Base-by-base conservation (phyloP, 176 grass and related monocot genomes). In the Aegilops umbellulata region DNA sequence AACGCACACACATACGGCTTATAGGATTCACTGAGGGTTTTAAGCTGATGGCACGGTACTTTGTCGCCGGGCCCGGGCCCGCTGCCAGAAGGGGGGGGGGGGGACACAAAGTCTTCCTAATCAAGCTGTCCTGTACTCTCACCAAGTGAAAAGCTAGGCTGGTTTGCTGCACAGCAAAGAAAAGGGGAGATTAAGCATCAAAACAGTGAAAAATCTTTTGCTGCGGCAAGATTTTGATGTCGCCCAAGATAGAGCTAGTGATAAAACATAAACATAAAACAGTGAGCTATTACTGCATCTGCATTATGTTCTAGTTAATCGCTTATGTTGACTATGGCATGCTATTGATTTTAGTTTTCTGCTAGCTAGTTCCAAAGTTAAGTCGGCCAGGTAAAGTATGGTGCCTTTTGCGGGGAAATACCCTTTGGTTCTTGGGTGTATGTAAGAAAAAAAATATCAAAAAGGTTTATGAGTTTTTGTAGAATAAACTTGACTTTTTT, bases 281-380 rank as follows among this genome's bases (percentile, higher is more conserved):
- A 23, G 2, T 51, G 41, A 51, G 26, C 12, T 51, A 49, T 23
- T 69, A 17, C 20, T 25, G 53, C 5, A 14, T 24, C 36, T 24
- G 8, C 79, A 66, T 70, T 5, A 0, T 39, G 12, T 38, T 60
- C 2, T 57, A 39, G 22, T 36, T 6, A 38, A 22, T 22, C 17
- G 30, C 35, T 19, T 61, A 46, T 22, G 69, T 42, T 75, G 36
- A 64, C 74, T 57, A 84, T 84, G 19, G 10, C 60, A 47, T 84
- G 3, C n/a, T 29, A 44, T 64, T 7, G 8, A 61, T 19, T 63
- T 46, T 25, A 27, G 14, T 62, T 73, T 51, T 16, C 16, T 53
- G 2, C 49, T n/a, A 41, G 51, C 42, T 23, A 32, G 1, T 34
- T 42, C 2, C 20, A 60, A 47, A 26, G 6, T 83, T 74, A 3